These are phyloP conservation scores for Oidiodendron maius DNA, from an alignment of 495 filamentous ascomycete genomes.

Conservation along the genomic window DNA sequence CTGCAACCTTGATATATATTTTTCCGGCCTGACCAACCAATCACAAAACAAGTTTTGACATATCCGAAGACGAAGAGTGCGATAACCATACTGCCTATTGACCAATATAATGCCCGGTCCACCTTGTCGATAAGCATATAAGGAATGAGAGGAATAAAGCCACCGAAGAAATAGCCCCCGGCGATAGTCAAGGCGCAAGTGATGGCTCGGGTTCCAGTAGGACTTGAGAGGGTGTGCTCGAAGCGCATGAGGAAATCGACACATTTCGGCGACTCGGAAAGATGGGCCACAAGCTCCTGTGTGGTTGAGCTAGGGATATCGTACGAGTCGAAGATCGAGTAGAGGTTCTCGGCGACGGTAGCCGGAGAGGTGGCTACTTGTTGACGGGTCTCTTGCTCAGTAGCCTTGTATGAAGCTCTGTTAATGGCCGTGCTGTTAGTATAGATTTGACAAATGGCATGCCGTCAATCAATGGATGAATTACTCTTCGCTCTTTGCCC, in stretches of 20 bases:
- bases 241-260: conserved; percentile 53
- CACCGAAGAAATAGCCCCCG: conserved; percentile 67
- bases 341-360: conserved; percentile 22
- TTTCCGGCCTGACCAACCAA: conserved; percentile 14
- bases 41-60: conserved; percentile 40
- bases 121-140: conserved; percentile 66
- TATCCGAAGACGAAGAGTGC: conserved; percentile 72
- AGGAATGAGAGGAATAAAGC: conserved; percentile 65
- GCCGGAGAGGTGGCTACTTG: conserved; percentile 18
- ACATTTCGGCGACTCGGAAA: conserved; percentile 40
- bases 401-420: conserved; percentile 22
- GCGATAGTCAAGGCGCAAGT: conserved; percentile 58
- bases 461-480: too few relatives aligned
- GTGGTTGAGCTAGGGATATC: conserved; percentile 40
- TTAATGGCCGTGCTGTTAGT: conserved; percentile 1
- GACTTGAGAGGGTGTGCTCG: conserved; percentile 45
- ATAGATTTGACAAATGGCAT: background rate
- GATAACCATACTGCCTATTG: conserved; percentile 61
- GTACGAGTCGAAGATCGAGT: conserved; percentile 49
- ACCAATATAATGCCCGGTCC: conserved; percentile 56
- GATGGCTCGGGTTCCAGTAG: conserved; percentile 44
- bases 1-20: conserved; percentile 19
- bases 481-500: conserved; percentile 64
- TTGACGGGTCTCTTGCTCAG: conserved; percentile 15
- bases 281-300: conserved; percentile 37